These are phyloP conservation scores for Saitozyma podzolica DNA, from an alignment of 768 basidiomycete species.

Conservation along the genomic window DNA sequence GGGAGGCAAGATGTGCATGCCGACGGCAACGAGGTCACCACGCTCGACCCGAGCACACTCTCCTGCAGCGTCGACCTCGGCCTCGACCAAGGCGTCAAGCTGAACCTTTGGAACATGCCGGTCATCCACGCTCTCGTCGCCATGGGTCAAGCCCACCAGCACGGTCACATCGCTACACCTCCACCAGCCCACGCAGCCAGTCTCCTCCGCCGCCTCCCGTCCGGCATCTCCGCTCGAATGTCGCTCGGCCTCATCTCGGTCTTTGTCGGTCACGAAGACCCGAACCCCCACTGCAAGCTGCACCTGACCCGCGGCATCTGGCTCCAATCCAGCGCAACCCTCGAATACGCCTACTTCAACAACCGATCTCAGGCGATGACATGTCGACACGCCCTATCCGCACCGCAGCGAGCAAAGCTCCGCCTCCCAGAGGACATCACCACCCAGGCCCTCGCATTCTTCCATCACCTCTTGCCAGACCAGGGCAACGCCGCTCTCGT, in stretches of 20 bases:
- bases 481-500: constrained; percentile 37
- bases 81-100: constrained; percentile 61
- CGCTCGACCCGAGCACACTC: constrained; percentile 27
- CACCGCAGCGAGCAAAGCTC: constrained; percentile 40
- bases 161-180: neutral
- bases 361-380: constrained; percentile 31
- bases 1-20: constrained; percentile 17
- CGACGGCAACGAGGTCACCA: constrained; percentile 12
- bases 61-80: constrained; percentile 56
- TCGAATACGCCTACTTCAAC: constrained; percentile 44
- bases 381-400: constrained; percentile 27
- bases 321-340: constrained; percentile 25
- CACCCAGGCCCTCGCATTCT: constrained; percentile 44
- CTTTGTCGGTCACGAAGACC: constrained; percentile 74
- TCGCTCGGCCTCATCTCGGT: constrained; percentile 66
- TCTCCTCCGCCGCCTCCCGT: constrained; percentile 56
- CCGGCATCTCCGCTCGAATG: constrained; percentile 62
- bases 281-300: constrained; percentile 69
- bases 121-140: constrained; percentile 62
- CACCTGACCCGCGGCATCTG: constrained; percentile 53
- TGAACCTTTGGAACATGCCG: constrained; percentile 68
- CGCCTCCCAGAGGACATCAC: constrained; percentile 45
- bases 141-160: constrained; percentile 52
- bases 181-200: neutral
- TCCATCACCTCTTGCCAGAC: constrained; percentile 14